Evolutionary conservation across 768 basidiomycete species (phyloP), one percentile per base, ranked within the genome.

Genomic region (Trametes maxima): DNA sequence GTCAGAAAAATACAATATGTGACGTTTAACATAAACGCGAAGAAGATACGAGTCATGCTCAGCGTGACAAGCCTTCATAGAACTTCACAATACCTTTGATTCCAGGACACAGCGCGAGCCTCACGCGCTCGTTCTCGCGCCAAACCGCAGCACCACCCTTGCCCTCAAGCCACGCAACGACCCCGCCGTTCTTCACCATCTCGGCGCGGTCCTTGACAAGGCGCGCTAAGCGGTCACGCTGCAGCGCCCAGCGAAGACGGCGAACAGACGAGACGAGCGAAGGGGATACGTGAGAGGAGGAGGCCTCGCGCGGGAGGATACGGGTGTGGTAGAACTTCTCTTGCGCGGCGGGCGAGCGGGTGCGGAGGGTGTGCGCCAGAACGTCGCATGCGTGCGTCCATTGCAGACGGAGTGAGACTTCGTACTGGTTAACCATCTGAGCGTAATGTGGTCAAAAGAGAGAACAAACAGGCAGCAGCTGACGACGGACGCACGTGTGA

Each of bases 171-270:
- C 88, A 89, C n/a, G 72, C 68, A 35, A 76, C 77, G 48, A 84
- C 76, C 13, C 74, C 74, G 21, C 74, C 70, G 17, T 74, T 70
- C 43, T 76, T 77, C 50, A 67, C 69, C 62, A 71, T 71, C 37
- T 74, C 71, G 51, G 79, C 70, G 47, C 71, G 66, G 36, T 78
- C 75, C 69, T 85, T 82, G 56, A 89, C 77, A 61, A 82, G 72
- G 70, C 79, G 82, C 5, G 89, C 83, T 25, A 89, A 75, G 48
- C 77, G 78, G 68, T 90, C 90, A 13, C 80, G 78, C 67, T 85
- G 84, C 49, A 89, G 72, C 40, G 82, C 85, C 88, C 88, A 91
- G 70, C 90, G 90, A 62, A 91, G 78, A 68, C 82, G 77, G 58
- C 82, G 85, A 68, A 90, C 78, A 22, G 82, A 77, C 14, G 89